Percentiles rank a stretch among this genome's conserved stretches.
Evolutionary conservation across 768 basidiomycete species (phyloP).

Genomic region (Podaxis sp.): DNA sequence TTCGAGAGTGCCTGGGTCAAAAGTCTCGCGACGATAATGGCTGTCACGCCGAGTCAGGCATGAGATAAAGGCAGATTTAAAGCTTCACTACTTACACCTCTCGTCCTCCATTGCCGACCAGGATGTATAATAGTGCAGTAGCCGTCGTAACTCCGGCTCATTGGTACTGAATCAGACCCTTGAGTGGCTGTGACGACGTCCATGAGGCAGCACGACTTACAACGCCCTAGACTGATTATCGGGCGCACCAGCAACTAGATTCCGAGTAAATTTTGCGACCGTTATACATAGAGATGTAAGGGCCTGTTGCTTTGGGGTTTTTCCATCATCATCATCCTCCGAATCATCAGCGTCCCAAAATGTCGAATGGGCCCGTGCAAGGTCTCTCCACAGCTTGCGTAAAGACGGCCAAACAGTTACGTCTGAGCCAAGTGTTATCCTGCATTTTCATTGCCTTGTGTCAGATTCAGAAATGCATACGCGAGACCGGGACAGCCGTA

Average conservation of each 20-base stretch:
- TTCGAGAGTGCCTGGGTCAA: constrained; percentile 83
- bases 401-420: constrained; percentile 57
- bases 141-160: constrained; percentile 66
- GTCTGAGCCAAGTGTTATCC: constrained; percentile 35
- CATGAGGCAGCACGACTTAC: constrained; percentile 45
- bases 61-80: background rate
- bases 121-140: constrained; percentile 75
- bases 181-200: constrained; percentile 12
- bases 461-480: background rate
- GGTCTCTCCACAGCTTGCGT: constrained; percentile 55
- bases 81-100: constrained; percentile 40
- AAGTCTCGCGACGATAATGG: constrained; percentile 59
- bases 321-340: constrained; percentile 32
- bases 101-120: constrained; percentile 68
- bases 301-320: constrained; percentile 30
- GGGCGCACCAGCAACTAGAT: constrained; percentile 74
- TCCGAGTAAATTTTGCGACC: constrained; percentile 79
- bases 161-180: constrained; percentile 47
- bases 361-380: constrained; percentile 47
- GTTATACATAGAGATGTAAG: constrained; percentile 44
- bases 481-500: constrained; percentile 18
- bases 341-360: constrained; percentile 52
- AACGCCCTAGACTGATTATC: constrained; percentile 71
- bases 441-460: constrained; percentile 12
- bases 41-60: constrained; percentile 35